Evolutionary conservation across 805 yeast genomes (phyloP).

Genomic region (Komagataella ulmi): DNA sequence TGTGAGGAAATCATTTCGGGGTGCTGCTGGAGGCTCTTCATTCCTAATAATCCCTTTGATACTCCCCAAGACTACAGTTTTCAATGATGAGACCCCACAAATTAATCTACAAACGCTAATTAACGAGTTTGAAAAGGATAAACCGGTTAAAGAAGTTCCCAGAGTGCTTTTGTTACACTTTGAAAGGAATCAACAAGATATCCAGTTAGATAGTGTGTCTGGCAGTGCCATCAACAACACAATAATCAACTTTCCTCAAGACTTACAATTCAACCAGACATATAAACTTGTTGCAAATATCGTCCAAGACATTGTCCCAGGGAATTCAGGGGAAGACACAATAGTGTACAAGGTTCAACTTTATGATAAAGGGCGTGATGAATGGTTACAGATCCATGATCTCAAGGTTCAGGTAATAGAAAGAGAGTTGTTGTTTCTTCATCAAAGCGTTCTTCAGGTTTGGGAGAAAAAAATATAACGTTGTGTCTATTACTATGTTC

Average conservation of each 20-base stretch:
- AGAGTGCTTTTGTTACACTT: slow-evolving; percentile 40
- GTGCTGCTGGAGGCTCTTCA: slow-evolving; percentile 14
- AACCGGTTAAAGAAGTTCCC: slow-evolving; percentile 29
- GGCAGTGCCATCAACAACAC: slow-evolving; percentile 30
- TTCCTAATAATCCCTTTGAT: slow-evolving; percentile 48
- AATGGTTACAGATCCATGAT: slow-evolving; percentile 53
- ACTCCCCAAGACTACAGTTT: slow-evolving; percentile 44
- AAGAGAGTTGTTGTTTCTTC: slow-evolving; percentile 45
- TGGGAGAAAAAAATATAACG: slow-evolving; percentile 30
- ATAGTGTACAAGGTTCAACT: slow-evolving; percentile 36
- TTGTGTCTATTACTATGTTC: not conserved
- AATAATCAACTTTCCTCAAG: slow-evolving; percentile 43
- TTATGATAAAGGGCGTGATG: slow-evolving; percentile 21
- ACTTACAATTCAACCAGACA: slow-evolving; percentile 17
- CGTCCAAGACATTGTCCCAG: slow-evolving; percentile 19
- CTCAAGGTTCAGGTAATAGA: slow-evolving; percentile 31
- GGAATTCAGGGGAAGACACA: slow-evolving; percentile 2
- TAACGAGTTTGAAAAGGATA: slow-evolving; percentile 19
- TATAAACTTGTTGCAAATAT: slow-evolving; percentile 39
- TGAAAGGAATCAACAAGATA: slow-evolving; percentile 23
- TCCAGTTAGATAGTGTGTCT: not conserved
- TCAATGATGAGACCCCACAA: slow-evolving; percentile 46
- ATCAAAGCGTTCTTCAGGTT: slow-evolving; percentile 52
- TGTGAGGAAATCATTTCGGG: slow-evolving; percentile 3
- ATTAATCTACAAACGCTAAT: slow-evolving; percentile 30